Evolutionary conservation across 2,329 filamentous ascomycete species (phyloP), one percentile per base, ranked within the genome.

Genomic region (Cercospora sp.): DNA sequence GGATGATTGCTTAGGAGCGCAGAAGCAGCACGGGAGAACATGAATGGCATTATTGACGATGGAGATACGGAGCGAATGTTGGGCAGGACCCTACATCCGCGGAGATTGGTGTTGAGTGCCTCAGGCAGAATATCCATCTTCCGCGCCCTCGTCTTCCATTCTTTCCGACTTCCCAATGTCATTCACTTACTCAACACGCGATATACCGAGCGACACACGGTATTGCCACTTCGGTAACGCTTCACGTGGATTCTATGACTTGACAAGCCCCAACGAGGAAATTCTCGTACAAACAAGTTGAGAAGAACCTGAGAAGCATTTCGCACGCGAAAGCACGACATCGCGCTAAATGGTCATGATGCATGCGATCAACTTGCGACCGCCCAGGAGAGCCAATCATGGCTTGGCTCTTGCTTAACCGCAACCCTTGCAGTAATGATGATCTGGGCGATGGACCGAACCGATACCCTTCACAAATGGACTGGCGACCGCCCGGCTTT

Each of bases 271-370:
- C n/a, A 24, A 49, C 24, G 18, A 24, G 3, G 18, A 12, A 49
- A 12, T 24, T 1, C 2, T n/a, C 0, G 43, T 13, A 49, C 43
- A 49, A 24, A 49, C 13, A 49, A 24, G 18, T 49, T 24, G 43
- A 12, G 8, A 12, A 49, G 43, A 49, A 24, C 2, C 8, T 49
- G 37, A 40, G 13, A 8, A 43, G 16, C 37, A 43, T n/a, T 43
- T n/a, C 37, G 43, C 60, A 63, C 60, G 60, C 60, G 40, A 63
- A 63, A 63, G 60, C 60, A 63, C 60, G 60, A 63, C 60, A 63
- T 63, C 60, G 60, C 37, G 43, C 43, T 63, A 63, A 28, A 40
- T 9, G 24, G n/a, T 24, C 24, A 51, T 63, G 40, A 34, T 53
- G 59, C 59, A 43, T 61, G 59, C 59, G 59, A 45, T 59, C 40